Evolutionary conservation across 2,329 filamentous ascomycete species (phyloP).

Genomic region (Pleurostoma richardsiae): DNA sequence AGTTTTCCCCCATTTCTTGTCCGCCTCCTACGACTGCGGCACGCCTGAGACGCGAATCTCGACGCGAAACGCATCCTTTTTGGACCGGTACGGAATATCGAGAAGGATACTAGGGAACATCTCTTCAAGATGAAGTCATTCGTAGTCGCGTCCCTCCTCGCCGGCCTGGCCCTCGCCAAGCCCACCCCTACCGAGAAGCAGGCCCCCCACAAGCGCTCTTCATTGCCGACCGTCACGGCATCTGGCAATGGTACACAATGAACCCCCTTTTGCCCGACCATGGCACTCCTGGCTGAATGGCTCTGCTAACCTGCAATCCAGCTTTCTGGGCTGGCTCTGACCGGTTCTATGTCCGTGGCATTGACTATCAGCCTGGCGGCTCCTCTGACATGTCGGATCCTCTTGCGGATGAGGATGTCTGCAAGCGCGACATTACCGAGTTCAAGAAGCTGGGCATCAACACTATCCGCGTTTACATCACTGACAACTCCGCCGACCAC

Average conservation of each 20-base stretch:
- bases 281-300: no score
- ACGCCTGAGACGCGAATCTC: no score
- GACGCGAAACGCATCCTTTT: no score
- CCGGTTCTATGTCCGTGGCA: constrained; percentile 56
- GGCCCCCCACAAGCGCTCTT: constrained; percentile 43
- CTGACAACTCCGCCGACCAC: constrained; percentile 81
- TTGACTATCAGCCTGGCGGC: constrained; percentile 61
- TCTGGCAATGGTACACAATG: constrained; percentile 51
- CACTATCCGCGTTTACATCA: constrained; percentile 86
- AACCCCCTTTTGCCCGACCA: not conserved
- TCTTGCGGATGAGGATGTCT: constrained; percentile 64
- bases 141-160: constrained; percentile 41
- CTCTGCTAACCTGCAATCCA: constrained; percentile 19
- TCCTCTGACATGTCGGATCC: constrained; percentile 60
- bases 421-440: constrained; percentile 73
- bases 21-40: no score
- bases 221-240: constrained; percentile 43
- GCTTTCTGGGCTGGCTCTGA: constrained; percentile 49
- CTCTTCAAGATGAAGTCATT: constrained; percentile 41
- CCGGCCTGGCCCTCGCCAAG: constrained; percentile 40
- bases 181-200: constrained; percentile 45
- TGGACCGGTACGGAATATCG: no score
- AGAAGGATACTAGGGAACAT: no score
- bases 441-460: constrained; percentile 88
- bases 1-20: not conserved